These are phyloP conservation scores for Iberis pinnata DNA, from an alignment of 345 rosid species.

Conservation along the genomic window DNA sequence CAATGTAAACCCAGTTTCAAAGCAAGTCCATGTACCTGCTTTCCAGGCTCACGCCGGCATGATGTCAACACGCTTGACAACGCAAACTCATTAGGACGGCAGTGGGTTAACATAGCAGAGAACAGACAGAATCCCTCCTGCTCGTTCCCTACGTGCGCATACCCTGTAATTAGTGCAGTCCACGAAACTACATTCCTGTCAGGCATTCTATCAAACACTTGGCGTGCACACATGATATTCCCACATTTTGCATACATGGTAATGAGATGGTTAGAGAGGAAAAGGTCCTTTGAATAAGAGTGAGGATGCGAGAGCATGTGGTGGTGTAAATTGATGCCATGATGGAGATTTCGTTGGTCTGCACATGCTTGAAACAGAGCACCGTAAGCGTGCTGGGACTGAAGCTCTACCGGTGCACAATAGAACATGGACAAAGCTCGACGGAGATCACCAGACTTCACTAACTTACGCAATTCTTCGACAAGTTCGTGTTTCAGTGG, in stretches of 20 bases:
- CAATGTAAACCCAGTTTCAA: slow-evolving; percentile 50
- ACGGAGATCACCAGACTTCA: slow-evolving; percentile 29
- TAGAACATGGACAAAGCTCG: slow-evolving; percentile 47
- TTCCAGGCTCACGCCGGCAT: slow-evolving; percentile 43
- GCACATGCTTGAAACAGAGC: slow-evolving; percentile 68
- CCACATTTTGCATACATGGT: slow-evolving; percentile 64
- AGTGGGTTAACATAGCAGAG: slow-evolving; percentile 46
- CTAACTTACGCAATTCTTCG: slow-evolving; percentile 22
- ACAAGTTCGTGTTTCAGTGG: slow-evolving; percentile 16
- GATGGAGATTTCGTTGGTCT: slow-evolving; percentile 39
- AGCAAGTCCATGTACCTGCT: slow-evolving; percentile 62
- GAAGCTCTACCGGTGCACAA: slow-evolving; percentile 31
- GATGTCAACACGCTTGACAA: slow-evolving; percentile 61
- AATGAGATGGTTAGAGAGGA: slow-evolving; percentile 54
- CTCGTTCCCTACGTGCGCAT: slow-evolving; percentile 43
- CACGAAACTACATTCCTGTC: slow-evolving; percentile 66
- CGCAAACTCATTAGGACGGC: slow-evolving; percentile 63
- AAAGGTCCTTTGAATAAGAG: slow-evolving; percentile 20
- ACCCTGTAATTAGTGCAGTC: slow-evolving; percentile 70
- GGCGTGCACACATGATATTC: slow-evolving; percentile 37
- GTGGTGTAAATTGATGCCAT: slow-evolving; percentile 50
- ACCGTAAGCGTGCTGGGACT: slow-evolving; percentile 41
- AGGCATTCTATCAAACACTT: slow-evolving; percentile 62
- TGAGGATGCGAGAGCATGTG: slow-evolving; percentile 37
- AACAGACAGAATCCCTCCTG: slow-evolving; percentile 46